Evolutionary conservation across 2,329 filamentous ascomycete species (phyloP), one percentile per base, ranked within the genome.

Genomic region (Aspergillus versicolor): DNA sequence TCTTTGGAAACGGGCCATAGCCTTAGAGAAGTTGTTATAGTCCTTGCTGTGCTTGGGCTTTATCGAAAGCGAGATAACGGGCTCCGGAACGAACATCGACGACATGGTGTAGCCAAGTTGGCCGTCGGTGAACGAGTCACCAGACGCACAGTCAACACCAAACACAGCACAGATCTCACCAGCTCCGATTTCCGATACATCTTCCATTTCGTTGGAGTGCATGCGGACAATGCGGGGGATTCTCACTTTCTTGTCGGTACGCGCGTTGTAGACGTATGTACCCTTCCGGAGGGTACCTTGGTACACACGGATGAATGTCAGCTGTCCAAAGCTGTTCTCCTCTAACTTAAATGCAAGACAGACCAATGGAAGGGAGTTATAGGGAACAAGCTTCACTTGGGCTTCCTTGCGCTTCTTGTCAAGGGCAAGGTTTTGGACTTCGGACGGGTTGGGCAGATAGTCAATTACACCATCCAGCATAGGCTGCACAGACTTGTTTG

Each of bases 131-230:
- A 99, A 99, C 43, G 93, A 97, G 75, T 99, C 94, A 68, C 94
- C 94, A 43, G 93, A 97, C 37, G 94, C 92, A 74, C 94, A 99
- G 68, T 99, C 94, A 54, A 99, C 90, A 70, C 94, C 94, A 71
- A 99, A 99, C 58, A 99, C 94, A 60, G 94, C 94, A 73, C 94
- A 99, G 63, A 99, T 99, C 76, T 99, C 94, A 76, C 94, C 94
- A 53, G 94, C 93, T 52, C 92, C 91, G 62, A 99, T 89, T 75
- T 97, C 92, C 55, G 79, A 82, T 30, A 97, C 91, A 71, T 99
- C 94, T 75, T 99, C 94, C 93, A 99, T 96, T 72, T 99, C 94
- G 73, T 97, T 96, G 45, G 92, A 96, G 81, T 99, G 94, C 94
- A 99, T 99, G 61, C 94, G 91, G 61, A 99, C 94, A 68, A 99